Evolutionary conservation across 1,284 basidiomycete genomes (phyloP).

Genomic region (Cutaneotrichosporon mucoides): DNA sequence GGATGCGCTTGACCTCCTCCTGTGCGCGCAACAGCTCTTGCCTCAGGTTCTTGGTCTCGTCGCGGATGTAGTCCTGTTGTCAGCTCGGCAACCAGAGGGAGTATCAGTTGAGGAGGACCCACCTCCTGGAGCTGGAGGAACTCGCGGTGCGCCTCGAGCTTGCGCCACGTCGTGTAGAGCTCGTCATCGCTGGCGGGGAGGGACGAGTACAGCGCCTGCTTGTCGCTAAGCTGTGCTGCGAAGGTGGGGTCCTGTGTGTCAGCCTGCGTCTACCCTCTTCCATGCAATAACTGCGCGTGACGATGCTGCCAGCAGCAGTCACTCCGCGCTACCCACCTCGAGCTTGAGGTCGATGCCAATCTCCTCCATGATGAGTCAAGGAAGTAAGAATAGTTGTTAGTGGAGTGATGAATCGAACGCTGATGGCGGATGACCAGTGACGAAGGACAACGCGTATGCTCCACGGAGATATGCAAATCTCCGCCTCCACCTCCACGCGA

Average conservation of each 20-base stretch:
- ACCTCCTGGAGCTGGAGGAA: slow-evolving; percentile 91
- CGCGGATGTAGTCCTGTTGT: slow-evolving; percentile 81
- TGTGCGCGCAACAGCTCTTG: slow-evolving; percentile 96
- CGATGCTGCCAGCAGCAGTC: too few species aligned
- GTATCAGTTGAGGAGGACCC: too few species aligned
- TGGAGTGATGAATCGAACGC: not conserved
- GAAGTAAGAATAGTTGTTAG: slow-evolving; percentile 4
- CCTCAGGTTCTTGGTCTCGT: slow-evolving; percentile 97
- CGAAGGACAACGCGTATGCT: slow-evolving; percentile 21
- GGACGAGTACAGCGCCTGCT: slow-evolving; percentile 75
- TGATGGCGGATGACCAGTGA: not conserved
- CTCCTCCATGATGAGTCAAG: slow-evolving; percentile 50
- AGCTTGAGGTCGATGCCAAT: slow-evolving; percentile 73
- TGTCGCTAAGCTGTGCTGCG: slow-evolving; percentile 79
- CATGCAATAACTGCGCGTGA: too few species aligned
- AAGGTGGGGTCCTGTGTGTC: slow-evolving; percentile 76
- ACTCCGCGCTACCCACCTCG: slow-evolving; percentile 57
- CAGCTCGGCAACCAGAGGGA: too few species aligned
- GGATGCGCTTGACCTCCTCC: slow-evolving; percentile 99
- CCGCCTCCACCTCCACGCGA: slow-evolving; percentile 12
- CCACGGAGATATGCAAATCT: slow-evolving; percentile 24
- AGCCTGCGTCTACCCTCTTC: too few species aligned
- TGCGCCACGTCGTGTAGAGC: slow-evolving; percentile 92
- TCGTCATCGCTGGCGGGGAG: slow-evolving; percentile 77
- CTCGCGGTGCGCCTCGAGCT: slow-evolving; percentile 84